These are phyloP conservation scores for Arthrocladium fulminans DNA, from an alignment of 2,329 filamentous ascomycete species.

Conservation along the genomic window DNA sequence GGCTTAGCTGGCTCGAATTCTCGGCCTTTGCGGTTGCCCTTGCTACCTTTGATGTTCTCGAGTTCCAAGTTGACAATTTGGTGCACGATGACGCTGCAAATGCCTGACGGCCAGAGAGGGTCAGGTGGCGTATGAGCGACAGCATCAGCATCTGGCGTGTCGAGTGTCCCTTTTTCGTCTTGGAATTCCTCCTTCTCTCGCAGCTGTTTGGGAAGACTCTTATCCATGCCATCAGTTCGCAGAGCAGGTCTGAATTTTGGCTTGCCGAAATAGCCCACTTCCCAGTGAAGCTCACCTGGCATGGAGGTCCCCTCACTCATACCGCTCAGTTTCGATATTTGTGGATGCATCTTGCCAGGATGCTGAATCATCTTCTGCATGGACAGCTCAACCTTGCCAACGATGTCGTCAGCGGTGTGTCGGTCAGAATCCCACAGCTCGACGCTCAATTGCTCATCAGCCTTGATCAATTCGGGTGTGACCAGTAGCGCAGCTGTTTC, in stretches of 20 bases:
- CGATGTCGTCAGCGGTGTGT: slow-evolving; percentile 84
- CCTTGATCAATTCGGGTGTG: slow-evolving; percentile 82
- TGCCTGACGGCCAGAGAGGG: slow-evolving; percentile 88
- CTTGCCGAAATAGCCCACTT: slow-evolving; percentile 91
- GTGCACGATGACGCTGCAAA: slow-evolving; percentile 78
- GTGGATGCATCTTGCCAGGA: slow-evolving; percentile 84
- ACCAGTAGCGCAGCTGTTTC: slow-evolving; percentile 80
- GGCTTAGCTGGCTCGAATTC: slow-evolving; percentile 84
- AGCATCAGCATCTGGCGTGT: slow-evolving; percentile 68
- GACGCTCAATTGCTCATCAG: slow-evolving; percentile 82
- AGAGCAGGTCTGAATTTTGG: slow-evolving; percentile 77
- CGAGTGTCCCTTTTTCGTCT: slow-evolving; percentile 73
- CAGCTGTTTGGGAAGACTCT: slow-evolving; percentile 63
- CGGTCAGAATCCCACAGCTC: slow-evolving; percentile 96
- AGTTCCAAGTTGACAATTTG: slow-evolving; percentile 93
- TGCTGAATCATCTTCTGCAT: slow-evolving; percentile 94
- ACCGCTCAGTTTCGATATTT: slow-evolving; percentile 72
- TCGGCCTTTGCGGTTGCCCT: slow-evolving; percentile 69
- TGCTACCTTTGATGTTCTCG: slow-evolving; percentile 78
- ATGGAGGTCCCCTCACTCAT: slow-evolving; percentile 77
- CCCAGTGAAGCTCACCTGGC: slow-evolving; percentile 92
- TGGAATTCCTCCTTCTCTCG: slow-evolving; percentile 68
- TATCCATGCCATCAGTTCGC: slow-evolving; percentile 77
- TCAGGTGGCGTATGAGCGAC: slow-evolving; percentile 86
- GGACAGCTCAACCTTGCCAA: slow-evolving; percentile 86